phyloP scores from a whole-genome alignment of 1,139 yeast species.

The Debaryomycetaceae sp. region DNA sequence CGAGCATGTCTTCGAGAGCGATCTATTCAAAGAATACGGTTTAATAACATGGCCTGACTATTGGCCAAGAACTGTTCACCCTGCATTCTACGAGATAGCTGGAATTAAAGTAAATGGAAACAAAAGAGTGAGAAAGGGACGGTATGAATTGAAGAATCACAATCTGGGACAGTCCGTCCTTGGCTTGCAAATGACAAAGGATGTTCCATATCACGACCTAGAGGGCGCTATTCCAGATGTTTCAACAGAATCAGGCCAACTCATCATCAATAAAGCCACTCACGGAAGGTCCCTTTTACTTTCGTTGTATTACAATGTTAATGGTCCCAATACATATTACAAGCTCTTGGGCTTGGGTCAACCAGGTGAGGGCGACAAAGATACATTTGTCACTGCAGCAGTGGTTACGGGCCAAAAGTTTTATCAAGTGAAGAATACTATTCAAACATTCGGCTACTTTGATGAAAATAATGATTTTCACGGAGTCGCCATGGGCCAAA shows the following conservation, averaged over 20 bases:
- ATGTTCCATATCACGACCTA: constrained; percentile 45
- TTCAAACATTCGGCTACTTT: constrained; percentile 30
- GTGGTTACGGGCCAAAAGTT: constrained; percentile 28
- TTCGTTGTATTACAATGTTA: constrained; percentile 53
- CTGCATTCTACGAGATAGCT: constrained; percentile 64
- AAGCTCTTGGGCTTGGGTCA: constrained; percentile 57
- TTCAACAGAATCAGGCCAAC: constrained; percentile 65
- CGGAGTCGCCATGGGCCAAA: constrained; percentile 43
- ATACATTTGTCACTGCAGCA: constrained; percentile 54
- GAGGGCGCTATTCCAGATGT: constrained; percentile 57
- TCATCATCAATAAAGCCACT: constrained; percentile 49
- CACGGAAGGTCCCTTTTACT: constrained; percentile 52
- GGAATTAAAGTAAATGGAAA: constrained; percentile 32
- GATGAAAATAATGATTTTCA: constrained; percentile 22
- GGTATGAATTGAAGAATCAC: constrained; percentile 15
- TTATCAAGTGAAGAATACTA: constrained; percentile 48
- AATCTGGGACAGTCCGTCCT: constrained; percentile 5
- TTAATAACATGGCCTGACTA: constrained; percentile 80
- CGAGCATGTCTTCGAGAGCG: constrained; percentile 45
- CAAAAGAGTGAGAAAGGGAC: constrained; percentile 20
- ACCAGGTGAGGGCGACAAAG: constrained; percentile 68
- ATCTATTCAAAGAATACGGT: constrained; percentile 54
- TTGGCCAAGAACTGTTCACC: constrained; percentile 74
- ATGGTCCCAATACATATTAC: constrained; percentile 57
- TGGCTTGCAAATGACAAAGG: constrained; percentile 9